Evolutionary conservation across 2,329 filamentous ascomycete species (phyloP), one percentile per base, ranked within the genome.

Genomic region (Colletotrichum destructivum): DNA sequence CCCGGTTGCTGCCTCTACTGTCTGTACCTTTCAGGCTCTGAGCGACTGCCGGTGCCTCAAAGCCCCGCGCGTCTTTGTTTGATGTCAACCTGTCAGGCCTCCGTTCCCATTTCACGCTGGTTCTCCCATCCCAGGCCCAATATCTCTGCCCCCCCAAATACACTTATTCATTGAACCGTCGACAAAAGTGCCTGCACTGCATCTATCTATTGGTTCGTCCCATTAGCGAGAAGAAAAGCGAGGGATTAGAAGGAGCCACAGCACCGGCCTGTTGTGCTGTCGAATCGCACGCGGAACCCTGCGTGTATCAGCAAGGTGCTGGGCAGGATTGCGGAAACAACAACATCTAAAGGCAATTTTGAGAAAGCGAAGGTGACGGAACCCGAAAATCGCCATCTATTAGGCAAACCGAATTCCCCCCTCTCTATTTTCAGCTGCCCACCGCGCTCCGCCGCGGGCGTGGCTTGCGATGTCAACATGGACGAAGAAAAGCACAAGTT

Each of bases 401-500:
- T 21, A 21, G 18, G 18, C 54, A n/a, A 40, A 13, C 18, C 31
- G 18, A 21, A 38, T 15, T 38, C 12, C 15, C 9, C n/a, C 59
- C 44, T 5, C 6, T n/a, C 35, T 12, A 11, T 65, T 46, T 54
- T 13, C 38, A 18, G n/a, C 6, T 15, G 9, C 21, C 60, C 40
- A 15, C 44, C 69, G 38, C 65, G 38, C 44, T 52, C 52, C 54
- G 18, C 63, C 65, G 59, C 54, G 46, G 65, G 69, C 38, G 60
- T 54, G 59, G 54, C 31, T 47, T 54, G 59, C 52, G 35, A 66
- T 51, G 47, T 26, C 55, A 63, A 61, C 6, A 72, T 72, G 66
- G 70, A 72, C 15, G 70, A 72, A 51, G 70, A 72, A 55, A 71
- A 72, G 15, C 67, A 72, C 49, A 72, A 72, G 38, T 72, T 72